Percentiles rank a stretch among this genome's conserved stretches.
phyloP scores from a whole-genome alignment of 75 land plant genomes.

The Pinus taeda region DNA sequence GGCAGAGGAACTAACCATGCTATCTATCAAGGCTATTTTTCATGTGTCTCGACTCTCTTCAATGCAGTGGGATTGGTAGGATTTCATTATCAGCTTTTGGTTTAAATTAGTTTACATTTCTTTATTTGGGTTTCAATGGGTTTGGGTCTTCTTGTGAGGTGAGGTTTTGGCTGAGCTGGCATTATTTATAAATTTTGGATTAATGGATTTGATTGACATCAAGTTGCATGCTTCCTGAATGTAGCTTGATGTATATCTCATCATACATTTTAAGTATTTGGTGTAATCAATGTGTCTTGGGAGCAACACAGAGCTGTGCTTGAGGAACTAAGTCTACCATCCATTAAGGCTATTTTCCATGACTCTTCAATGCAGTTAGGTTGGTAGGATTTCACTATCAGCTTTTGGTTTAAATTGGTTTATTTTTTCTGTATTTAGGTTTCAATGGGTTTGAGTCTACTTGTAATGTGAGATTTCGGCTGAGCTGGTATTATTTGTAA shows the following conservation, averaged over 20 bases:
- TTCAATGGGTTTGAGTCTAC: neutral
- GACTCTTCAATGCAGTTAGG: neutral
- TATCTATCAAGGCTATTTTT: too few relatives aligned
- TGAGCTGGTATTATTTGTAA: neutral
- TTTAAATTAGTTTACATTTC: neutral
- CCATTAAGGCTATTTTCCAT: too few relatives aligned
- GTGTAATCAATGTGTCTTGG: too few relatives aligned
- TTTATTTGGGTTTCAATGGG: neutral
- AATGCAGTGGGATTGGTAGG: neutral
- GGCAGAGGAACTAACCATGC: too few relatives aligned
- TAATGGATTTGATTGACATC: too few relatives aligned
- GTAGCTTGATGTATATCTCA: too few relatives aligned
- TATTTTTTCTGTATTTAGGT: neutral
- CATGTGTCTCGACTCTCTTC: neutral
- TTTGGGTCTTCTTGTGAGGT: neutral
- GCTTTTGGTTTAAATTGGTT: neutral
- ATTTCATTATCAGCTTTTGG: neutral
- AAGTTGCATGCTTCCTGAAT: too few relatives aligned
- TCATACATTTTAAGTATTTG: too few relatives aligned
- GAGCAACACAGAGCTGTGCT: too few relatives aligned
- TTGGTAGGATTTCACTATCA: neutral
- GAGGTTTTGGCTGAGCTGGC: neutral
- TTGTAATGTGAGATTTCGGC: neutral
- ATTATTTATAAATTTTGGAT: too few relatives aligned
- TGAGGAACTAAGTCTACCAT: too few relatives aligned